phyloP scores from a whole-genome alignment of 768 basidiomycete species.

The Macrolepiota fuliginosa region DNA sequence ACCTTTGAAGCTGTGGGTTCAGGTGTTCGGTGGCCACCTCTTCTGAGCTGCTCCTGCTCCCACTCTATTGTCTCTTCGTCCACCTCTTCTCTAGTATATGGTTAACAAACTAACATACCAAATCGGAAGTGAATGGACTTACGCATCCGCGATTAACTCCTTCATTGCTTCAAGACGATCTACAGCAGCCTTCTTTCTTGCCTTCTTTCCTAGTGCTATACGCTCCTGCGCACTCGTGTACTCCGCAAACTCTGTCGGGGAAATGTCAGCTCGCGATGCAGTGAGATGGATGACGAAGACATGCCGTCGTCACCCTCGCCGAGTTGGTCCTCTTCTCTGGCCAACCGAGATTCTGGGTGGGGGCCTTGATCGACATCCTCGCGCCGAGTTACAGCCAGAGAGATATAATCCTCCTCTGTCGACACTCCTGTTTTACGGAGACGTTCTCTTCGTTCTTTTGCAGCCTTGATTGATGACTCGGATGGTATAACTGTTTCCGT shows the following conservation, averaged over 20 bases:
- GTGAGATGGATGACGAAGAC: slow-evolving; percentile 17
- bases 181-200: slow-evolving; percentile 64
- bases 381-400: slow-evolving; percentile 63
- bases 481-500: slow-evolving; percentile 60
- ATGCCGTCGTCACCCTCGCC: slow-evolving; percentile 88
- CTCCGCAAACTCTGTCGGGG: slow-evolving; percentile 69
- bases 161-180: slow-evolving; percentile 70
- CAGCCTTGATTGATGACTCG: slow-evolving; percentile 66
- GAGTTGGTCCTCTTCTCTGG: slow-evolving; percentile 85
- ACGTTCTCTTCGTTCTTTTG: slow-evolving; percentile 75
- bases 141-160: slow-evolving; percentile 84
- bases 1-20: slow-evolving; percentile 32
- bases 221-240: slow-evolving; percentile 87
- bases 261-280: neutral
- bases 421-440: slow-evolving; percentile 47
- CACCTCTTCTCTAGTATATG: slow-evolving; percentile 57
- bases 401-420: slow-evolving; percentile 73
- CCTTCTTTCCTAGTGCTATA: slow-evolving; percentile 83
- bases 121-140: slow-evolving; percentile 24
- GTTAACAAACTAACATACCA: neutral
- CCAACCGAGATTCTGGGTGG: slow-evolving; percentile 79
- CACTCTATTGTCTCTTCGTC: slow-evolving; percentile 86
- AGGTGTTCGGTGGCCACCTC: slow-evolving; percentile 59
- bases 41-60: slow-evolving; percentile 80
- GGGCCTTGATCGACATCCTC: slow-evolving; percentile 61